Base-by-base conservation (phyloP, 176 grass and related monocot species). In the Thinopyrum elongatum region DNA sequence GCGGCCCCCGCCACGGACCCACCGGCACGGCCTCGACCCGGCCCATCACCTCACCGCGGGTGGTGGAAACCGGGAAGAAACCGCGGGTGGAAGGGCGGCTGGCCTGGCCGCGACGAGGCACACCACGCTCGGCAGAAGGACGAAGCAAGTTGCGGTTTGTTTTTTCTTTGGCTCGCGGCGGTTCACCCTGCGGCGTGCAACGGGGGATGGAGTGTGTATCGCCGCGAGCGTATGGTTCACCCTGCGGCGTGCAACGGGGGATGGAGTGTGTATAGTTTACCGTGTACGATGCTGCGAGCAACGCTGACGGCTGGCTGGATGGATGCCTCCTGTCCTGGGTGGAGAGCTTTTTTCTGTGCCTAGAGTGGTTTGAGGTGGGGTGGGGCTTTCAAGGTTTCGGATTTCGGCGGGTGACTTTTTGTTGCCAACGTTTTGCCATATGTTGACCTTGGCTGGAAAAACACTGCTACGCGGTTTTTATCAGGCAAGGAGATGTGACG, bases 11-110 rank as follows among this genome's bases (percentile, higher is more conserved):
- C 38, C 38, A 73, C 38, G n/a, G 22, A 12, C 38, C 35, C 42
- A n/a, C n/a, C n/a, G n/a, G n/a, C n/a, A n/a, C n/a, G 42, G 11
- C 42, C 41, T 44, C 41, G 41, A 2, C 41, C 41, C 47, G 51
- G 2, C 51, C 51, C 6, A n/a, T 42, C 38, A 2, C 9, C 9
- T 53, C 51, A 1, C 51, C 17, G 51, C 7, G 42, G 68, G 47
- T 4, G 47, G 46, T 57, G 87, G 77, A 79, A 29, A 79, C 87
- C 10, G 88, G 68, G 25, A 60, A 44, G 46, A 29, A 77, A 60
- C 86, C 28, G 39, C 21, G 70, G 53, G 8, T 16, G 46, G 51
- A 12, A 19, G 14, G 6, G 51, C 42, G 41, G 41, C 41, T 13
- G 41, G 38, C 38, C 39, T 39, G 39, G 51, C 51, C 16, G 51